A percentile compares a stretch with the other conserved stretches of the same genome.
phyloP scores from a whole-genome alignment of 306 rosid species.

The Benincasa hispida region DNA sequence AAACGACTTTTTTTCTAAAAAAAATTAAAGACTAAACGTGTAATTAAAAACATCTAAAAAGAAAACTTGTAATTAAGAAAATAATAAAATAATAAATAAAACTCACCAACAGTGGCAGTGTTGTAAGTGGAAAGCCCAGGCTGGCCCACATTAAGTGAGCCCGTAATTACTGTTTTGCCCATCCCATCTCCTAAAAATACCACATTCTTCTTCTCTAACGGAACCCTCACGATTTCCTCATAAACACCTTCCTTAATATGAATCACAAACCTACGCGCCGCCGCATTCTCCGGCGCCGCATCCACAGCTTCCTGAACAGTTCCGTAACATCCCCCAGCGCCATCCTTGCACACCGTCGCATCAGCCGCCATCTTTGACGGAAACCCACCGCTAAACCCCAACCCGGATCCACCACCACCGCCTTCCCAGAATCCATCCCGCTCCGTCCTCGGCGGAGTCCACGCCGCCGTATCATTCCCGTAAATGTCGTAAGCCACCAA shows the following conservation, averaged over 20 bases:
- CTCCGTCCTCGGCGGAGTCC: conserved; percentile 58
- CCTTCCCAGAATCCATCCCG: conserved; percentile 67
- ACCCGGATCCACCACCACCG: neutral
- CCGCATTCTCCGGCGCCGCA: conserved; percentile 32
- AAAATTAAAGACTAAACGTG: neutral
- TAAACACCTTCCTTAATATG: conserved; percentile 57
- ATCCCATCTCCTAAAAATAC: conserved; percentile 73
- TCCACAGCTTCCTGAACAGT: conserved; percentile 74
- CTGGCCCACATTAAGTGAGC: conserved; percentile 45
- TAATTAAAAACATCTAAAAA: no score
- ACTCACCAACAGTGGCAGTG: conserved; percentile 64
- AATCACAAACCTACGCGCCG: conserved; percentile 37
- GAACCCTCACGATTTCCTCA: conserved; percentile 64
- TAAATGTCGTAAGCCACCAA: conserved; percentile 34
- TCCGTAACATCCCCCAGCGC: conserved; percentile 18
- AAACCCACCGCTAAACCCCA: conserved; percentile 15
- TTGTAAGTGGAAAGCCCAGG: conserved; percentile 49
- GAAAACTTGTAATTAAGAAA: neutral
- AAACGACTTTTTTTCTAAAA: no score
- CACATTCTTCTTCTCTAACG: conserved; percentile 46
- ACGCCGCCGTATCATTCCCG: conserved; percentile 36
- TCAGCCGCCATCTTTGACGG: conserved; percentile 30
- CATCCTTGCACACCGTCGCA: conserved; percentile 53
- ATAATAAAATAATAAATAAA: neutral
- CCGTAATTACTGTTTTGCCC: conserved; percentile 64